These are phyloP conservation scores for Cercospora sojina DNA, from an alignment of 2,329 filamentous ascomycete genomes.

Conservation along the genomic window DNA sequence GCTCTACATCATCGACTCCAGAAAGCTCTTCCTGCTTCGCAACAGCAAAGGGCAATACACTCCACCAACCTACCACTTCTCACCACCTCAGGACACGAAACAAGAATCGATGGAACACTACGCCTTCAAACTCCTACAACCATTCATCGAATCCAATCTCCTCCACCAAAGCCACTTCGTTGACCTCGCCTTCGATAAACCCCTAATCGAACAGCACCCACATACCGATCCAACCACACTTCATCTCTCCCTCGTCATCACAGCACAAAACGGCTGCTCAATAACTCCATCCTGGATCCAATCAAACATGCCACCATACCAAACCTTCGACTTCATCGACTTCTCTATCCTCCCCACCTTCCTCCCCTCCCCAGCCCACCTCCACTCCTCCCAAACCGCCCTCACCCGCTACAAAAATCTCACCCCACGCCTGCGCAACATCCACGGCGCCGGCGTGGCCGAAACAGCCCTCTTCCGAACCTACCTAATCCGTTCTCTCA, in stretches of 20 bases:
- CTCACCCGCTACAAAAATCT: not conserved
- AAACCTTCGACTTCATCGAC: not conserved
- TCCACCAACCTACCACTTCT: not conserved
- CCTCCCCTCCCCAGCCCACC: not conserved
- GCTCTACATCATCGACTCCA: not conserved
- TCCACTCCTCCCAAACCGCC: not conserved
- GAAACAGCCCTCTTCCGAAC: not conserved
- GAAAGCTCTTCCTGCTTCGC: not conserved
- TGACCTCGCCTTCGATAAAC: slow-evolving; percentile 1
- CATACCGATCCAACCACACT: not conserved
- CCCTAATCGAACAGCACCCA: not conserved
- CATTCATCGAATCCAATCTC: not conserved
- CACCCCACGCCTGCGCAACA: not conserved
- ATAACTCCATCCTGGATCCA: not conserved
- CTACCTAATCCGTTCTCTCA: not conserved
- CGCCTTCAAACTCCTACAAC: not conserved
- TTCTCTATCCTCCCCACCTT: not conserved
- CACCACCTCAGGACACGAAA: not conserved
- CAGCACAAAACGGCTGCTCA: not conserved
- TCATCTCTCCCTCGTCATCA: not conserved
- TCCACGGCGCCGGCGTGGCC: slow-evolving; percentile 1
- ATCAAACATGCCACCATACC: not conserved
- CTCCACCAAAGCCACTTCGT: slow-evolving; percentile 1
- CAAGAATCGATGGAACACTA: not conserved
- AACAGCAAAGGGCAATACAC: not conserved